Percentiles rank a stretch among this genome's conserved stretches.
phyloP scores from a whole-genome alignment of 169 alveolate genomes.

The Plasmodium gaboni region DNA sequence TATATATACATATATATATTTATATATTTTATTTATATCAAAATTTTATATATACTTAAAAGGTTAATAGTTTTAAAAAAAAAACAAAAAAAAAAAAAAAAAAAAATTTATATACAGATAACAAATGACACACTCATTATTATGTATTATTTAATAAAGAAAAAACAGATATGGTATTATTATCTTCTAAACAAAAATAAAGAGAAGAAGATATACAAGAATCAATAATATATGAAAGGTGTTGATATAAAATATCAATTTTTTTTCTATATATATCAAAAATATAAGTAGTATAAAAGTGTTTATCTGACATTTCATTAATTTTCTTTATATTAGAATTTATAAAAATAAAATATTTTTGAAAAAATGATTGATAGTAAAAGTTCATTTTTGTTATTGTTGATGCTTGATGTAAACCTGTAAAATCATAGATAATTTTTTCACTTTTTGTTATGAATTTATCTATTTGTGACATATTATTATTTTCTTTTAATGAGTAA shows the following conservation, averaged over 20 bases:
- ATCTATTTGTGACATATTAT: not conserved
- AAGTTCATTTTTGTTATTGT: constrained; percentile 33
- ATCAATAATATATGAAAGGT: constrained; percentile 58
- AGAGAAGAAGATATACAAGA: constrained; percentile 50
- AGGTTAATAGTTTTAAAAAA: not conserved
- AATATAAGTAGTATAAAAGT: constrained; percentile 63
- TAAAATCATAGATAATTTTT: constrained; percentile 50
- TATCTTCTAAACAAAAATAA: constrained; percentile 67
- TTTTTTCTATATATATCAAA: constrained; percentile 27
- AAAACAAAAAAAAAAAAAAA: not conserved
- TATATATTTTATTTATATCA: too few species aligned
- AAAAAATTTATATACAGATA: not conserved
- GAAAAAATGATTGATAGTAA: constrained; percentile 3
- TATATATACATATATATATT: too few species aligned
- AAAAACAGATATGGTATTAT: constrained; percentile 59
- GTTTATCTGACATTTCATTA: constrained; percentile 65
- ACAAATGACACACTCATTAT: not conserved
- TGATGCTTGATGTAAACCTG: constrained; percentile 52
- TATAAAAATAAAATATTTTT: constrained; percentile 37
- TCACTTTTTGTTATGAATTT: constrained; percentile 52
- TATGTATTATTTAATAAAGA: not conserved
- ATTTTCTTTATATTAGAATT: constrained; percentile 60
- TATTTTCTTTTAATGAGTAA: not conserved
- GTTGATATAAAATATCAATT: constrained; percentile 48
- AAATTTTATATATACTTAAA: too few species aligned